Conservation (phyloP, 2,329 filamentous ascomycete species). For the Nothophoma quercina region DNA sequence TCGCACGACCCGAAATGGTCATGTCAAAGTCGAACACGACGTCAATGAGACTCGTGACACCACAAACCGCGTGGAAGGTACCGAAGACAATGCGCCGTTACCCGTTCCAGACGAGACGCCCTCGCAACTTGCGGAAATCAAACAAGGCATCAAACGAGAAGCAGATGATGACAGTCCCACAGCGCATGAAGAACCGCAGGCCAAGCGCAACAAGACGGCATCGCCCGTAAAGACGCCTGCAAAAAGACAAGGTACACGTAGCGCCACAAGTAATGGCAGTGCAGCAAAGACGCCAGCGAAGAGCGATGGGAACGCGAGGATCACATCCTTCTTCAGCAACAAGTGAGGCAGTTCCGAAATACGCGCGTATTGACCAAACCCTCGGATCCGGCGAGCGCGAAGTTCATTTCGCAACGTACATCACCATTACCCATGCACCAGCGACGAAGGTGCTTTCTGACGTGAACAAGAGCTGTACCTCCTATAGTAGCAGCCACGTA, state of each 20-base stretch:
- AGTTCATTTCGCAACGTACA: background rate
- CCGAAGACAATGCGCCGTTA: conserved; percentile 62
- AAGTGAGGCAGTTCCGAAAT: conserved; percentile 45
- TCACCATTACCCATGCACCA: background rate
- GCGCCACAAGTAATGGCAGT: conserved; percentile 64
- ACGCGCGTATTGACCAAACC: conserved; percentile 9
- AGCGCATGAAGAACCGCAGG: conserved; percentile 43
- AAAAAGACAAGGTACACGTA: conserved; percentile 57
- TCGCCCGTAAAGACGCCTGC: conserved; percentile 39
- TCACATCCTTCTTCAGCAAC: conserved; percentile 64
- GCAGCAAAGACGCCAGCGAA: conserved; percentile 54
- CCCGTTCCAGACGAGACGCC: conserved; percentile 45
- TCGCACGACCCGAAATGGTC: conserved; percentile 35
- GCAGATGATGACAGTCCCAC: conserved; percentile 42
- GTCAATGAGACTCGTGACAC: conserved; percentile 53
- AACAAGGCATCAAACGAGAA: conserved; percentile 55
- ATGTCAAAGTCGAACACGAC: conserved; percentile 48
- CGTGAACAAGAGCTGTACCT: background rate
- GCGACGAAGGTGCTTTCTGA: background rate
- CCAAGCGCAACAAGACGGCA: conserved; percentile 47
- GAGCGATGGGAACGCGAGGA: conserved; percentile 62
- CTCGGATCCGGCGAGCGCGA: conserved; percentile 27
- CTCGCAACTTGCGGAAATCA: conserved; percentile 23
- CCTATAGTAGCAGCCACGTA: background rate
- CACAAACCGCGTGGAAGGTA: conserved; percentile 52